phyloP scores from a whole-genome alignment of 2,329 filamentous ascomycete species.

The Aspergillus transmontanensis region DNA sequence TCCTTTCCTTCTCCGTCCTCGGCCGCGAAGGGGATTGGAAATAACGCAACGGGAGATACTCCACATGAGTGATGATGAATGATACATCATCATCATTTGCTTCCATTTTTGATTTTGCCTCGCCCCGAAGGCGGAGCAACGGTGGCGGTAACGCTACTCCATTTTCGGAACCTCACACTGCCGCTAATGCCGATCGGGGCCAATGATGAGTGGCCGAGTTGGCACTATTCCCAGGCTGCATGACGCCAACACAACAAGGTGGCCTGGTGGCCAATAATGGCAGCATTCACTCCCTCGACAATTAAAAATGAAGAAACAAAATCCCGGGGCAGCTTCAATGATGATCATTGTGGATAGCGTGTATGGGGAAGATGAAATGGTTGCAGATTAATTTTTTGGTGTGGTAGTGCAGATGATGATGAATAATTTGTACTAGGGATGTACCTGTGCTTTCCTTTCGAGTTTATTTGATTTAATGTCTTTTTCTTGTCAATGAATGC shows the following conservation, averaged over 20 bases:
- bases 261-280: conserved; percentile 30
- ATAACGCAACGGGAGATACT: conserved; percentile 1
- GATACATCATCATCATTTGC: conserved; percentile 7
- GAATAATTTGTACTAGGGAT: neutral
- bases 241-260: conserved; percentile 33
- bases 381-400: neutral
- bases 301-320: conserved; percentile 5
- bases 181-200: conserved; percentile 23
- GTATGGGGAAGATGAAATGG: conserved; percentile 5
- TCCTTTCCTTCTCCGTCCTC: neutral
- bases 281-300: conserved; percentile 12
- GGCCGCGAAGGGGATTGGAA: neutral
- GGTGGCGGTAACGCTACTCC: conserved; percentile 31
- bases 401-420: neutral
- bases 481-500: neutral
- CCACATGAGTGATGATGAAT: conserved; percentile 9
- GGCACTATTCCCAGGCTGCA: conserved; percentile 36
- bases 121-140: conserved; percentile 29
- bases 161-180: conserved; percentile 26
- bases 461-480: neutral
- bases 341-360: conserved; percentile 2
- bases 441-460: neutral
- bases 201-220: conserved; percentile 24
- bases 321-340: conserved; percentile 13
- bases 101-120: conserved; percentile 12